A percentile compares a stretch with the other conserved stretches of the same genome.
phyloP scores from a whole-genome alignment of 2,329 filamentous ascomycete species.

The Fusarium liriodendri region DNA sequence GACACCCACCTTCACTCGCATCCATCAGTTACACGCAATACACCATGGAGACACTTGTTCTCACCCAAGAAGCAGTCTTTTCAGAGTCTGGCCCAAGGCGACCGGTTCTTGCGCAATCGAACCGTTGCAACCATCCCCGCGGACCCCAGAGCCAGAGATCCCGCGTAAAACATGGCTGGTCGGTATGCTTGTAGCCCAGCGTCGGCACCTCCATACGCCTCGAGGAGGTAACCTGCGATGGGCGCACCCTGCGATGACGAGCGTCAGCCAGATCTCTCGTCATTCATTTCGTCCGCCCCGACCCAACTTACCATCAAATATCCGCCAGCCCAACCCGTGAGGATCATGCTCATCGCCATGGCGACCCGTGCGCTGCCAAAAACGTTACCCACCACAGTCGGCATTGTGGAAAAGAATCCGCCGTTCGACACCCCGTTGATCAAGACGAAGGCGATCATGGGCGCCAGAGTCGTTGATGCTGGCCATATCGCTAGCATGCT shows the following conservation, averaged over 20 bases:
- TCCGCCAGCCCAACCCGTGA: slow-evolving; percentile 69
- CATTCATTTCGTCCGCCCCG: neutral
- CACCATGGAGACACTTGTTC: neutral
- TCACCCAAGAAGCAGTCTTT: neutral
- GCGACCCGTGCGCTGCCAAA: slow-evolving; percentile 65
- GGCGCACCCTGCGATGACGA: slow-evolving; percentile 58
- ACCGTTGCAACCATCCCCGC: slow-evolving; percentile 56
- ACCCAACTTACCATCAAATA: slow-evolving; percentile 64
- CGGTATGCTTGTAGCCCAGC: slow-evolving; percentile 63
- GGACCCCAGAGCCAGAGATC: slow-evolving; percentile 60
- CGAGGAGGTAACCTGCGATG: slow-evolving; percentile 68
- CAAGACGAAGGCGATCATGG: slow-evolving; percentile 66
- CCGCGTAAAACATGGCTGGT: slow-evolving; percentile 70
- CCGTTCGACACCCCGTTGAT: slow-evolving; percentile 70
- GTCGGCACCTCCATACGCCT: slow-evolving; percentile 63
- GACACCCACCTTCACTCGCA: slow-evolving; percentile 7
- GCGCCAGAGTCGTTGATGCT: slow-evolving; percentile 62
- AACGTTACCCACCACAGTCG: slow-evolving; percentile 68
- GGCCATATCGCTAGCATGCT: slow-evolving; percentile 72
- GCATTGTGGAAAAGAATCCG: slow-evolving; percentile 71
- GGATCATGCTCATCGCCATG: slow-evolving; percentile 70
- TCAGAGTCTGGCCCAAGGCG: slow-evolving; percentile 45
- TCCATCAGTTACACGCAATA: neutral
- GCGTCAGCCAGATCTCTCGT: slow-evolving; percentile 11
- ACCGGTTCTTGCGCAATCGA: slow-evolving; percentile 56